Base-by-base conservation (phyloP, 768 basidiomycete genomes). In the Nidularia pulvinata region DNA sequence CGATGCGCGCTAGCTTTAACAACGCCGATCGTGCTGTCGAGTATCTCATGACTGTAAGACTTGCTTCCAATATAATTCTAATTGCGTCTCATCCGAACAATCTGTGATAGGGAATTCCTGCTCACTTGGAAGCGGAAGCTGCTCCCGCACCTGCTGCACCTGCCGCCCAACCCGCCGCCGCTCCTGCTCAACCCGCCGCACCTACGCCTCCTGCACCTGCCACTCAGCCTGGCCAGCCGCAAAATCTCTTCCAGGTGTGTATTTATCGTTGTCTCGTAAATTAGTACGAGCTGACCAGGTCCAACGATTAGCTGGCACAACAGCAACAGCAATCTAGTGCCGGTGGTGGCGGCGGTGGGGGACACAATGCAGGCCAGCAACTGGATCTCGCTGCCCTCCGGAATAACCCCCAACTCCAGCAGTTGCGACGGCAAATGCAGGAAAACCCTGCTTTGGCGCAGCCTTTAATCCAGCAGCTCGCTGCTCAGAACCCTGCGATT, bases 1-100 rank as follows among this genome's bases (percentile, higher is more conserved):
- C 95, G 3, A 67, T 99, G 67, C 80, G 93, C 55, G 97, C 95
- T 30, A 95, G 92, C 65, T 99, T 82, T 75, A 99, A 99, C 71
- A 98, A 99, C 71, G 91, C 97, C 6, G 95, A 98, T 61, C 83
- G 97, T 33, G 97, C 97, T 6, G 96, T 94, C n/a, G 97, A 99
- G 69, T 99, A 99, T 70, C 75, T 99, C 52, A 88, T 98, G 84
- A 96, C 66, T 55, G 96, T 95, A 61, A 59, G 88, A 4, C 73
- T 10, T 34, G 42, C 10, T 16, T 32, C 50, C 42, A 7, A 10
- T 47, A 59, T 46, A 39, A 46, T 42, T 44, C 42, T 42, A 19
- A 46, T 35, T 48, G 52, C 37, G n/a, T 34, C 37, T 48, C 49
- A 13, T 61, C 50, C 59, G 53, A 52, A 52, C 30, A 22, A 52